These are phyloP conservation scores for Talaromyces funiculosus DNA, from an alignment of 2,329 filamentous ascomycete species.

Conservation along the genomic window DNA sequence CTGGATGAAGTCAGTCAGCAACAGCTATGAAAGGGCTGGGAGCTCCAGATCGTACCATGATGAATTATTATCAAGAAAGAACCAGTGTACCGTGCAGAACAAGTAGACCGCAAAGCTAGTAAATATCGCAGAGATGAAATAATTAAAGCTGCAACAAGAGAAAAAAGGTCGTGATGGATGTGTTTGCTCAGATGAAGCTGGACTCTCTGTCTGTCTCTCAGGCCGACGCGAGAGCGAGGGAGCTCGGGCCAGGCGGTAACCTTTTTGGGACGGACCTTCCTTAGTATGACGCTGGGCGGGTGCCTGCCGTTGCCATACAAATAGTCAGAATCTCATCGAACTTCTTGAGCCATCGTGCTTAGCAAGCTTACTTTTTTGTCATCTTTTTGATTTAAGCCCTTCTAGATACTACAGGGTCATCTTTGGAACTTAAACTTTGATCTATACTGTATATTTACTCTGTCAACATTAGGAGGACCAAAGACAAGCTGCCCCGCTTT, in stretches of 20 bases:
- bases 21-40: constrained; percentile 17
- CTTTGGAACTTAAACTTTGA: neutral
- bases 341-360: neutral
- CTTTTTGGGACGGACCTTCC: constrained; percentile 1
- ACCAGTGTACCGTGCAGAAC: neutral
- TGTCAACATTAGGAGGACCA: neutral
- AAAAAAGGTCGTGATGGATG: neutral
- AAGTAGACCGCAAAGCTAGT: neutral
- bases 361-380: neutral
- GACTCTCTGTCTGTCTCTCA: neutral
- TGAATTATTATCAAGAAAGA: constrained; percentile 12
- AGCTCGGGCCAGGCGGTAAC: constrained; percentile 26
- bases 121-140: neutral
- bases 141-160: constrained; percentile 4
- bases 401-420: neutral
- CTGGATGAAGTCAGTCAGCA: constrained; percentile 46
- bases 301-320: constrained; percentile 25
- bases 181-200: neutral
- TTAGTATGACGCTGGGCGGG: constrained; percentile 28
- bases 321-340: constrained; percentile 16
- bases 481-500: constrained; percentile 19
- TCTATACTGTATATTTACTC: neutral
- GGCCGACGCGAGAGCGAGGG: constrained; percentile 18
- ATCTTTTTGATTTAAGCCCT: no score
- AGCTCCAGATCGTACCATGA: constrained; percentile 27